Percentiles rank a stretch among this genome's conserved stretches.
Evolutionary conservation across 1,139 yeast genomes (phyloP).

Genomic region (Wickerhamomyces sp.): DNA sequence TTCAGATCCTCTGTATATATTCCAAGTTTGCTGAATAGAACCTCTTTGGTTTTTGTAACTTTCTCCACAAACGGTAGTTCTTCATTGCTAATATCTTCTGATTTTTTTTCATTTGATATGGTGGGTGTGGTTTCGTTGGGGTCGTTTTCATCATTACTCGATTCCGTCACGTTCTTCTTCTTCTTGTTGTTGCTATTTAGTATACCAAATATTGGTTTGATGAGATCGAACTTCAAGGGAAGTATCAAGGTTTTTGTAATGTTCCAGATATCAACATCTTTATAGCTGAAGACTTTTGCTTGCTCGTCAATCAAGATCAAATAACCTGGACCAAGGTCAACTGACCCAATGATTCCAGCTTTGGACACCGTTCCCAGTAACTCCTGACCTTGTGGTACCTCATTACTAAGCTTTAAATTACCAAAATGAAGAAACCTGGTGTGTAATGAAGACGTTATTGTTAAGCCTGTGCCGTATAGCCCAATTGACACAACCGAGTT

Average conservation of each 20-base stretch:
- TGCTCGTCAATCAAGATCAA: constrained; percentile 22
- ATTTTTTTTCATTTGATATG: background rate
- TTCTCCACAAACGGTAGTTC: constrained; percentile 3
- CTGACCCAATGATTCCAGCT: constrained; percentile 22
- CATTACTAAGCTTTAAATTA: background rate
- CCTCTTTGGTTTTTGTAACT: constrained; percentile 12
- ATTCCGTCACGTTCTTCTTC: background rate
- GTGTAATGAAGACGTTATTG: constrained; percentile 1
- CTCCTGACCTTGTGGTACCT: background rate
- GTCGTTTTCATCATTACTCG: background rate
- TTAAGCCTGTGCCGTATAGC: background rate
- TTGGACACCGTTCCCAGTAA: constrained; percentile 3
- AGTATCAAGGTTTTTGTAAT: constrained; percentile 22
- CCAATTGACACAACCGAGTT: background rate
- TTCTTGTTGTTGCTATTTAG: background rate
- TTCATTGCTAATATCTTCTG: background rate
- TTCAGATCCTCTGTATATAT: constrained; percentile 22
- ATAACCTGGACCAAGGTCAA: constrained; percentile 25
- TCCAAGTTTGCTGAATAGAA: constrained; percentile 22
- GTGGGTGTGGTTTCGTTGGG: no score
- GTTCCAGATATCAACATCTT: constrained; percentile 16
- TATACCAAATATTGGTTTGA: constrained; percentile 9
- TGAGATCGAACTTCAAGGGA: constrained; percentile 22
- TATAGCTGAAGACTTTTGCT: constrained; percentile 11
- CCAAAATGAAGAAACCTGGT: constrained; percentile 7